These are phyloP conservation scores for Boletus vinaceobasis DNA, from an alignment of 768 basidiomycete species.

Conservation along the genomic window DNA sequence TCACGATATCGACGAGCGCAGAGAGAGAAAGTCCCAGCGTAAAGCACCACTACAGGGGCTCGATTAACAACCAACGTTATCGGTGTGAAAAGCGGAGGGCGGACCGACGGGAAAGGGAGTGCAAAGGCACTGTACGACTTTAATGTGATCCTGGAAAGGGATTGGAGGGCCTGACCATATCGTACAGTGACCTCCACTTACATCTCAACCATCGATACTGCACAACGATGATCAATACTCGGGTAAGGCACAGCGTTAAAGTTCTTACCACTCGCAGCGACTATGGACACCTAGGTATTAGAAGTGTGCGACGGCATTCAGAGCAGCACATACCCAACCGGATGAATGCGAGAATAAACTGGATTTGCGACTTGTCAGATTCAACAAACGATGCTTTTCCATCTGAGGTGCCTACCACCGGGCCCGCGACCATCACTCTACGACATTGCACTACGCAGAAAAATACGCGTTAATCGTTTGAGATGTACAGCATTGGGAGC, in stretches of 20 bases:
- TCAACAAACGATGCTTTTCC: not conserved
- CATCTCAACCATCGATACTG: conserved; percentile 24
- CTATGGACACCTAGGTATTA: conserved; percentile 2
- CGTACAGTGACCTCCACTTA: not conserved
- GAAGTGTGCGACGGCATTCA: not conserved
- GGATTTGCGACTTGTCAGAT: not conserved
- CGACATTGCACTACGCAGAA: conserved; percentile 13
- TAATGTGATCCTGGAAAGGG: conserved; percentile 11
- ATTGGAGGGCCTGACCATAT: not conserved
- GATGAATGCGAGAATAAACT: conserved; percentile 15
- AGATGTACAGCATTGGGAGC: not conserved
- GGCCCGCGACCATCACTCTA: conserved; percentile 10
- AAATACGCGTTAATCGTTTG: not conserved
- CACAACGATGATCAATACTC: not conserved
- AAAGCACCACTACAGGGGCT: conserved; percentile 39
- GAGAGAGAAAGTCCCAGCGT: conserved; percentile 46
- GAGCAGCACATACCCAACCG: conserved; percentile 15
- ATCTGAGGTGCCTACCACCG: conserved; percentile 11
- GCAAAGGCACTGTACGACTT: conserved; percentile 7
- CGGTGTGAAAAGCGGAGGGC: not conserved
- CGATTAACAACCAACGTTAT: not conserved
- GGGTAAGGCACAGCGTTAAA: not conserved
- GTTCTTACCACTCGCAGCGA: conserved; percentile 19
- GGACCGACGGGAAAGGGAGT: conserved; percentile 9
- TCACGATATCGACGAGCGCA: conserved; percentile 43